Conservation (phyloP, 2,329 filamentous ascomycete genomes). For the Pseudogymnoascus sp. region DNA sequence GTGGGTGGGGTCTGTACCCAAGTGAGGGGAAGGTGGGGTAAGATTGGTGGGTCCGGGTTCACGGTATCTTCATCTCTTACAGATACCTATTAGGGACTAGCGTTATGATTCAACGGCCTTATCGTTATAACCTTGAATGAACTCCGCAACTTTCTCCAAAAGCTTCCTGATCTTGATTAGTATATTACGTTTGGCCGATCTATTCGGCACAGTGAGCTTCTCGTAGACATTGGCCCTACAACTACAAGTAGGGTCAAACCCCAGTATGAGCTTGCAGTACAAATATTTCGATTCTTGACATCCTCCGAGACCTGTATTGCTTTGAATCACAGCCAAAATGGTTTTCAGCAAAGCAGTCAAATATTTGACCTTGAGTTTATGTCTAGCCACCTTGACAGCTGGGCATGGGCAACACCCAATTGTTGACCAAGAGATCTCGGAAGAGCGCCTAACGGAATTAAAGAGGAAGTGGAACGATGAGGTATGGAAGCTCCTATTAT, state of each 20-base stretch:
- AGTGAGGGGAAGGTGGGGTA: background rate
- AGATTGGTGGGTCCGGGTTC: background rate
- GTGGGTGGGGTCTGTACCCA: background rate
- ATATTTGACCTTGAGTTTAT: background rate
- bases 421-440: background rate
- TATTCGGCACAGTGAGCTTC: background rate
- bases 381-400: background rate
- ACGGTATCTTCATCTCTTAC: background rate
- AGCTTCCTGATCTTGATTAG: conserved; percentile 2
- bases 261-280: background rate
- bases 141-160: background rate
- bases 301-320: background rate
- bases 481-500: background rate
- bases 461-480: background rate
- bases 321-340: background rate
- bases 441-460: background rate
- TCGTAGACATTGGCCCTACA: background rate
- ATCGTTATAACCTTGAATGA: background rate
- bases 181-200: background rate
- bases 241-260: background rate
- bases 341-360: background rate
- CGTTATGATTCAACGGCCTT: background rate
- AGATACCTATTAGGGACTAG: background rate
- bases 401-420: background rate
- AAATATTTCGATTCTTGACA: background rate